Evolutionary conservation across 2,329 filamentous ascomycete genomes (phyloP), one percentile per base, ranked within the genome.

Genomic region (Pseudonectria foliicola): DNA sequence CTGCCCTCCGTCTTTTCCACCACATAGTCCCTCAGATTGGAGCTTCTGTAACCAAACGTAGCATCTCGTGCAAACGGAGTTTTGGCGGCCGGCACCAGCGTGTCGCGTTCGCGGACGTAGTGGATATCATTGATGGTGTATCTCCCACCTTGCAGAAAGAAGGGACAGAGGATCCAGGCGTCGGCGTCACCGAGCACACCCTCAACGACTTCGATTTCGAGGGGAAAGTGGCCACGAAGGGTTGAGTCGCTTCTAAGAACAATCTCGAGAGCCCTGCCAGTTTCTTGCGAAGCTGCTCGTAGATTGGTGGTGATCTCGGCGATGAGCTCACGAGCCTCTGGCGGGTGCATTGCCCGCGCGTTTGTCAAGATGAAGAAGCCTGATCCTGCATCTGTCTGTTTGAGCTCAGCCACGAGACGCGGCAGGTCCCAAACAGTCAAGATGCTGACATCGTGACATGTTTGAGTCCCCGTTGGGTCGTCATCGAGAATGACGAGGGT

Each of bases 321-420:
- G 44, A 75, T 70, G 2, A 78, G 61, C 0, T 48, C 42, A 12
- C 62, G 56, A 1, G 73, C 73, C 28, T 67, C 62, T 0, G 52
- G 48, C 0, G 71, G 64, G 13, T 68, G 70, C 3, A 77, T 53
- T 1, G 75, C 74, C 4, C 74, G 68, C 3, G 71, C 75, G 48
- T 77, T 77, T 24, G 73, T 77, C 6, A 77, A 60, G 42, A 77
- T 75, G 57, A 78, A 77, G 61, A 78, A 77, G 13, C 73, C 74
- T 3, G 54, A 52, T 3, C 57, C 56, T 6, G 55, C 30, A 1
- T 40, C 42, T 2, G 52, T 59, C 23, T 52, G 52, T 3, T 49
- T 50, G 41, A 77, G 68, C 45, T 74, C 69, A 7, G 49, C 42
- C 3, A 52, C 54, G 3, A 76, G 57, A 0, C 62, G 66, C 2